Evolutionary conservation across 2,329 filamentous ascomycete genomes (phyloP).

Genomic region (Akanthomyces dipterigenus): DNA sequence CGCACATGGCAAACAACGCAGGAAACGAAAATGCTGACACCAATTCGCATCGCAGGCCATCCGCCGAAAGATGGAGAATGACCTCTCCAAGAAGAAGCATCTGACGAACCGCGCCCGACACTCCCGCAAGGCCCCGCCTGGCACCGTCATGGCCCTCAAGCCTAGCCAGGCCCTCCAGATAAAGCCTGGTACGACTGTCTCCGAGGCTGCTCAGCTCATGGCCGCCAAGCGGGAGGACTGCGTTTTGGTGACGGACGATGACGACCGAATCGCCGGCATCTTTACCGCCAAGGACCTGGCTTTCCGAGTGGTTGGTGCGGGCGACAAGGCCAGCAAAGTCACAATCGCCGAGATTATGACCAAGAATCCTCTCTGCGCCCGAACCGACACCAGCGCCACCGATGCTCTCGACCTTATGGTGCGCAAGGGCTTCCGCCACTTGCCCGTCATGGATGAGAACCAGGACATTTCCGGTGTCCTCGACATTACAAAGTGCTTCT

Average conservation of each 20-base stretch:
- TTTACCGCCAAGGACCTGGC: conserved; percentile 98
- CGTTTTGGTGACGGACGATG: conserved; percentile 93
- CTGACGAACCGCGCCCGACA: conserved; percentile 70
- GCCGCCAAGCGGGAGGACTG: conserved; percentile 98
- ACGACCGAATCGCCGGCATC: conserved; percentile 96
- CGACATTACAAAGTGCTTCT: conserved; percentile 99
- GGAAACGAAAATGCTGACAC: neutral
- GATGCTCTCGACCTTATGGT: conserved; percentile 17
- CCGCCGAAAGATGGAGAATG: conserved; percentile 90
- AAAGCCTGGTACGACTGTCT: conserved; percentile 87
- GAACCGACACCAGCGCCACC: conserved; percentile 95
- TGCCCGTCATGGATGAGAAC: conserved; percentile 99
- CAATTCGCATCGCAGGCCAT: conserved; percentile 63
- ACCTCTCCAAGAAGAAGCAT: conserved; percentile 96
- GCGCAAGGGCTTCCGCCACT: conserved; percentile 67
- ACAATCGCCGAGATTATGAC: conserved; percentile 99
- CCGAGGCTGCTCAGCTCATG: conserved; percentile 97
- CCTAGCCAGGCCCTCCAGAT: conserved; percentile 96
- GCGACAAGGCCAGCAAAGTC: conserved; percentile 80
- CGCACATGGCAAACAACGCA: neutral
- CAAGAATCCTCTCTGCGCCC: conserved; percentile 94
- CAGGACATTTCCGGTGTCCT: conserved; percentile 97
- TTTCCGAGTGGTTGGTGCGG: conserved; percentile 89
- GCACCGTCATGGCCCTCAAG: conserved; percentile 90
- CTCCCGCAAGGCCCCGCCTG: conserved; percentile 88